phyloP scores from a whole-genome alignment of 2,329 filamentous ascomycete species.

The Thermochaetoides dissita region DNA sequence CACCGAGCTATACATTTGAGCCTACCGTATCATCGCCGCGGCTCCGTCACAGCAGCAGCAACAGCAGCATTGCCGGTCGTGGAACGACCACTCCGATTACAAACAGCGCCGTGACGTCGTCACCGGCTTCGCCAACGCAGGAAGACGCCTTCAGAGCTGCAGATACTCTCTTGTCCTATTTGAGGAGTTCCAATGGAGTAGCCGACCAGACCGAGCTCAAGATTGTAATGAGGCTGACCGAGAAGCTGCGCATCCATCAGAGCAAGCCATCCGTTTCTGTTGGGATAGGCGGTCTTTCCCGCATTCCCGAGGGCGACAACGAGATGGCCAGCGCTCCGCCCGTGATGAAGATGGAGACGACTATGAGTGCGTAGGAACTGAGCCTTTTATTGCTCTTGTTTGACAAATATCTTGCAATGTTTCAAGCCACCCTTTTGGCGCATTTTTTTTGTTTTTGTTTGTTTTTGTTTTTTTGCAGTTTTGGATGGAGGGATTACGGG shows the following conservation, averaged over 20 bases:
- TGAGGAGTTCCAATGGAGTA: slow-evolving; percentile 59
- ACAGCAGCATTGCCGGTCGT: slow-evolving; percentile 27
- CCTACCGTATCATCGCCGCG: slow-evolving; percentile 28
- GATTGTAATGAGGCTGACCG: slow-evolving; percentile 66
- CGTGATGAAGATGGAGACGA: slow-evolving; percentile 23
- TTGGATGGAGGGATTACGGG: background rate
- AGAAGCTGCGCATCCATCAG: slow-evolving; percentile 65
- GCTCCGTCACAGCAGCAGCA: slow-evolving; percentile 39
- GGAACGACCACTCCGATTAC: slow-evolving; percentile 10
- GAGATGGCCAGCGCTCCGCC: slow-evolving; percentile 30
- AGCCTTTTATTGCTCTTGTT: background rate
- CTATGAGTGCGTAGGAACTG: slow-evolving; percentile 18
- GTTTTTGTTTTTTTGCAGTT: background rate
- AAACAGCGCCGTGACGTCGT: slow-evolving; percentile 34
- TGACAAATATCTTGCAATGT: background rate
- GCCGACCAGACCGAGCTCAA: slow-evolving; percentile 67
- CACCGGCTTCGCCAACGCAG: slow-evolving; percentile 57
- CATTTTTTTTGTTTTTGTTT: background rate
- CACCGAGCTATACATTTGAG: slow-evolving; percentile 30
- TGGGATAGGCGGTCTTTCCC: slow-evolving; percentile 35
- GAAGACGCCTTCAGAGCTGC: slow-evolving; percentile 76
- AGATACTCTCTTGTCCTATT: slow-evolving; percentile 68
- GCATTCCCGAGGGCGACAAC: slow-evolving; percentile 43
- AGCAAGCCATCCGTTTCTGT: slow-evolving; percentile 16
- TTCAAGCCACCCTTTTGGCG: too few relatives aligned